Evolutionary conservation across 768 basidiomycete genomes (phyloP).

Genomic region (Crucibulum laeve): DNA sequence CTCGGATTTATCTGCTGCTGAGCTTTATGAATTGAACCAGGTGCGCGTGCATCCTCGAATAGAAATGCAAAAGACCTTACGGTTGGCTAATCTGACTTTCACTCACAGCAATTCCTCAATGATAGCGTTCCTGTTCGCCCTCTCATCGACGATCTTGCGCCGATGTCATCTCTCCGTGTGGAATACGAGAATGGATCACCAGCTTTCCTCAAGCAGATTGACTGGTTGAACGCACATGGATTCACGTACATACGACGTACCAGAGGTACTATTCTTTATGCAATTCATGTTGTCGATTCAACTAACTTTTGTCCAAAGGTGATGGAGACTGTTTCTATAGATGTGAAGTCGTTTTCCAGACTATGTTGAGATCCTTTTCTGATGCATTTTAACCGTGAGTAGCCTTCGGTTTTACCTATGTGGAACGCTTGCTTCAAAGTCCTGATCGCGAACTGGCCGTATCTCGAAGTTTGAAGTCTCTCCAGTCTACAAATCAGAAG

Average conservation of each 20-base stretch:
- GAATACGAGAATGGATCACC: conserved; percentile 65
- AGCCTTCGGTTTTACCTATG: conserved; percentile 82
- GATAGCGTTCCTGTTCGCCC: conserved; percentile 39
- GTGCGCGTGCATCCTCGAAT: neutral
- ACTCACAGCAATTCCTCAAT: conserved; percentile 23
- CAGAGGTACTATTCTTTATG: conserved; percentile 43
- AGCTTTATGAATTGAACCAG: conserved; percentile 5
- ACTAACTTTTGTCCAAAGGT: conserved; percentile 33
- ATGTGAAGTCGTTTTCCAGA: conserved; percentile 41
- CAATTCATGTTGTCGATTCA: neutral
- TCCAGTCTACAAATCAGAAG: conserved; percentile 43
- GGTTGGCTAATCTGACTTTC: neutral
- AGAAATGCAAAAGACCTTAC: neutral
- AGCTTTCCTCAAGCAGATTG: conserved; percentile 70
- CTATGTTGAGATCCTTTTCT: neutral
- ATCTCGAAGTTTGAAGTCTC: conserved; percentile 42
- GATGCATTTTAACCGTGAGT: conserved; percentile 13
- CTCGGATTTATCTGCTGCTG: neutral
- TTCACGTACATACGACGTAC: conserved; percentile 66
- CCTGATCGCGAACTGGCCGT: conserved; percentile 42
- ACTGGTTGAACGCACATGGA: conserved; percentile 59
- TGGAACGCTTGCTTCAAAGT: conserved; percentile 61
- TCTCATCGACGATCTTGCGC: conserved; percentile 48
- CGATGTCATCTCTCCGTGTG: conserved; percentile 49
- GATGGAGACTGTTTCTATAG: conserved; percentile 94